Conservation (phyloP, 306 rosid genomes). For the Malus orientalis region DNA sequence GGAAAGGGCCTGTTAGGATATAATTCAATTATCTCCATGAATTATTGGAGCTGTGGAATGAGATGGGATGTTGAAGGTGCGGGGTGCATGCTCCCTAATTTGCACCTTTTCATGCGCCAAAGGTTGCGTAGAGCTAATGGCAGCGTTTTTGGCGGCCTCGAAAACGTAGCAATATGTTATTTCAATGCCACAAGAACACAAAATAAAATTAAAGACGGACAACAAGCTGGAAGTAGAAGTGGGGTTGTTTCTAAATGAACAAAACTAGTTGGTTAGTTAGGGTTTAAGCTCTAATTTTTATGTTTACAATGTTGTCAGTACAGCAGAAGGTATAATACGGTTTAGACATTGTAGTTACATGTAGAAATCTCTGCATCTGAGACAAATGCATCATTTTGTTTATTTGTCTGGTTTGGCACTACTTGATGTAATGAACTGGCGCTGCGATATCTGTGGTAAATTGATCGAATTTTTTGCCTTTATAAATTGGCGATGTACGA, state of each 20-base stretch:
- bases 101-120: background rate
- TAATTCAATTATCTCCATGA: background rate
- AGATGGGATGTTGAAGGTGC: background rate
- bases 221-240: background rate
- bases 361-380: background rate
- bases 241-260: background rate
- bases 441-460: background rate
- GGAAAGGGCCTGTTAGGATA: too few species aligned
- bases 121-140: background rate
- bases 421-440: background rate
- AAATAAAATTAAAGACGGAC: background rate
- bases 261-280: background rate
- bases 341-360: background rate
- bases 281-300: background rate
- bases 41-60: background rate
- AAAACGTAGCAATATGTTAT: background rate
- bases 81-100: background rate
- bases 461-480: background rate
- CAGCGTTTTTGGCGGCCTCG: background rate
- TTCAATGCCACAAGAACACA: background rate
- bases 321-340: background rate
- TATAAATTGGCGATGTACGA: background rate
- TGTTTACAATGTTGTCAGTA: background rate
- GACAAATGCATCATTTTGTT: background rate
- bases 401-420: background rate